Base-by-base conservation (phyloP, 2,329 filamentous ascomycete genomes). In the Intubia oerlemansii region DNA sequence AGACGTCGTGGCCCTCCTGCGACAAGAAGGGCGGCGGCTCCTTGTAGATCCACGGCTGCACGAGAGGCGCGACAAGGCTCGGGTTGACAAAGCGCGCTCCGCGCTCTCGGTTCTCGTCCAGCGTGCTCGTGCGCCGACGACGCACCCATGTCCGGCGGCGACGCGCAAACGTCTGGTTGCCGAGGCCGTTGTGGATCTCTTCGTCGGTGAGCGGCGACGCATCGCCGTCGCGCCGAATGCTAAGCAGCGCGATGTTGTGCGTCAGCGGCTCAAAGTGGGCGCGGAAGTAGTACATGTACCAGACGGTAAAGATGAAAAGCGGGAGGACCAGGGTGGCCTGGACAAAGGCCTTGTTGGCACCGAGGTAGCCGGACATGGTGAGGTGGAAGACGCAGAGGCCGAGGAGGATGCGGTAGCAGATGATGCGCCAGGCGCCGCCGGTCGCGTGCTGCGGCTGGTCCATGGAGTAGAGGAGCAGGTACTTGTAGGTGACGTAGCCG, bases 391-490 rank as follows among this genome's bases (percentile, higher is more conserved):
- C 67, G 3, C 90, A 53, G 8, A 93, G 53, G 1, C 88, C 88
- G 15, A 93, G 56, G 32, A 95, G 67, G 34, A 93, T 65, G 20
- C 88, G 78, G 44, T 88, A 81, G 51, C 82, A 92, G 36, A 98
- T 92, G 64, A 98, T 91, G 27, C 78, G 75, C 88, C 88, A 98
- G 5, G 84, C 82, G 35, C 76, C 72, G 13, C 90, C 90, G 0
- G 85, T 95, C 11, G 82, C 81, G 45, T 92, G 82, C 44, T 90
- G 81, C 11, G 81, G 78, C 47, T 95, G 85, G 42, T 95, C 84
- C 88, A 98, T 98, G 18, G 88, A 82, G 48, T 98, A 98, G 5
- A 98, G 61, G 5, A 98, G 59, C 54, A 98, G 90, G 51, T 98
- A 98, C 48, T 93, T 93, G 63, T 91, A 90, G 18, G 80, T 78